Evolutionary conservation across 2,329 filamentous ascomycete species (phyloP), one percentile per base, ranked within the genome.

Genomic region (Ophiostoma ips): DNA sequence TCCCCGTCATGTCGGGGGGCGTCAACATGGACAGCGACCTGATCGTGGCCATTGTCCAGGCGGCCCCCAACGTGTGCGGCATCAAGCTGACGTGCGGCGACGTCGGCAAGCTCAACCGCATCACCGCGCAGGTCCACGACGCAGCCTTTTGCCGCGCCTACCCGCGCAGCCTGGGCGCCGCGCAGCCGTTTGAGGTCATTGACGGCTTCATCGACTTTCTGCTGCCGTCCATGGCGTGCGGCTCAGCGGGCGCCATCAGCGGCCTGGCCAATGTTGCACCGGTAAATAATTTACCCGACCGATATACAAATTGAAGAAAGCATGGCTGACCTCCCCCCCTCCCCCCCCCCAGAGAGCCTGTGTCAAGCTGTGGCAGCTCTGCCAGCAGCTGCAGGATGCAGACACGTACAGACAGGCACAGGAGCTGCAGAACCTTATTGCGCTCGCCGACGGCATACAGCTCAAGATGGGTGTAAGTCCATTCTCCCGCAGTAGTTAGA

Each of bases 131-230:
- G 13, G 53, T 55, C 2, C 49, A 54, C 31, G 38, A 19, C 15
- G 28, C 49, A 1, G 49, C 19, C 2, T 56, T 54, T 24, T 21
- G 16, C 1, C 18, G 8, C 0, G 43, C 45, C 10, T 52, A 53
- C 40, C 57, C 35, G 28, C 53, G 51, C 38, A 47, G 35, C 10
- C 21, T 43, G n/a, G 46, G 44, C 12, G 34, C 21, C 3, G 33
- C n/a, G n/a, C n/a, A 48, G 10, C 28, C 45, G 5, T 61, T 60
- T 38, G 33, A 51, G 38, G 54, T 56, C 11, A 57, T 61, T 41
- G 59, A 55, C 43, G 59, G 59, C 11, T 60, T 60, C 52, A 59
- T 60, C 21, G 59, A 61, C 47, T 56, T 61, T 43, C 47, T 61
- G 18, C 48, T 60, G n/a, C 59, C 59, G 3, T 59, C 57, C 7